Base-by-base conservation (phyloP, 208 protist species). In the Trypanosomatidae sp. region DNA sequence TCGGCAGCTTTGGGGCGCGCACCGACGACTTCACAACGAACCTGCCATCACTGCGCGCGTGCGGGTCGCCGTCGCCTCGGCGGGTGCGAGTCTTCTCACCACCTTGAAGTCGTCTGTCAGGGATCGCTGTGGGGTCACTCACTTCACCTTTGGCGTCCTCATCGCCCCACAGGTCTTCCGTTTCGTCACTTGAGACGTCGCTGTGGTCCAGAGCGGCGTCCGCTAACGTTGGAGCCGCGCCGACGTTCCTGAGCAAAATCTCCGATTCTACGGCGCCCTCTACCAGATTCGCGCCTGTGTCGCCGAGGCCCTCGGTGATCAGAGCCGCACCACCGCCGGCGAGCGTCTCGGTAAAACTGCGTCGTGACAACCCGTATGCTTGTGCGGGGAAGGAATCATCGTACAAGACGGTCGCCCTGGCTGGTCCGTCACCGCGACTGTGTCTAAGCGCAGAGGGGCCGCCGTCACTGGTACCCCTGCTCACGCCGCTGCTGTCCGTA, bases 1-100 rank as follows among this genome's bases (percentile, higher is more conserved):
- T 85, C 49, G 91, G 91, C 64, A 93, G 66, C 74, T 77, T 81
- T 15, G 91, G 91, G 5, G 87, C 91, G 2, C 83, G 85, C 59
- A 87, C 66, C 55, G 81, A 75, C 6, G 79, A 53, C 10, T 80
- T 71, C 10, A 92, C 86, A 25, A 81, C 76, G 67, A 95, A 95
- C 25, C 87, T 85, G 17, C 69, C 65, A 36, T 87, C 73, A 1
- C 28, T 30, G 25, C 68, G 68, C 6, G 5, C 62, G 12, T 52
- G 25, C 25, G 36, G 39, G 62, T 39, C 44, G n/a, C 44, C 5
- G 43, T 44, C 62, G 22, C 33, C 53, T 10, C 7, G 28, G 44
- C 25, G 2, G 6, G n/a, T 39, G 17, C 15, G 10, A 10, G 39
- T 33, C 33, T 30, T 33, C 13, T 55, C 36, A 39, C 12, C 64